These are phyloP conservation scores for Ogataea degrootiae DNA, from an alignment of 805 yeast species.

Conservation along the genomic window DNA sequence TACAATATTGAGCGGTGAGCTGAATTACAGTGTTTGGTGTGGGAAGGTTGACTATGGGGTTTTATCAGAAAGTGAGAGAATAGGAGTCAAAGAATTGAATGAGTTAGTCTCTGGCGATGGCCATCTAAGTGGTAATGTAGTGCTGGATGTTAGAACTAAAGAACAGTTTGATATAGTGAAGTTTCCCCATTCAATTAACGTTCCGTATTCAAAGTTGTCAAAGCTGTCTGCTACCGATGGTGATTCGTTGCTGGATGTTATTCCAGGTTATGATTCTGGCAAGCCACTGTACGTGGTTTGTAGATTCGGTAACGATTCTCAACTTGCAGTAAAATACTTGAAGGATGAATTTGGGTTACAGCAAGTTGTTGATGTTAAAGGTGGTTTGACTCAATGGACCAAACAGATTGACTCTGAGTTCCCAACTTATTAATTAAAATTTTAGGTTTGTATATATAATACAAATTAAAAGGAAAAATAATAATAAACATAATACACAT, in stretches of 20 bases:
- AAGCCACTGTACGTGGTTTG: conserved; percentile 58
- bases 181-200: conserved; percentile 53
- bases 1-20: conserved; percentile 38
- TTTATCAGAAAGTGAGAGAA: conserved; percentile 40
- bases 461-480: background rate
- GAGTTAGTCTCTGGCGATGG: conserved; percentile 9
- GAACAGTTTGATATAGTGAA: conserved; percentile 70
- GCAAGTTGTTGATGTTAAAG: conserved; percentile 61
- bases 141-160: conserved; percentile 75
- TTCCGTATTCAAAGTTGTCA: conserved; percentile 54
- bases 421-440: conserved; percentile 52
- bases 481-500: background rate
- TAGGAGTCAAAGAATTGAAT: conserved; percentile 36
- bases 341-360: conserved; percentile 43
- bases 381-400: conserved; percentile 75
- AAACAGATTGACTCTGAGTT: conserved; percentile 50
- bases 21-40: conserved; percentile 73
- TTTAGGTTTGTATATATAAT: too few species aligned
- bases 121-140: conserved; percentile 20
- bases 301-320: conserved; percentile 89
- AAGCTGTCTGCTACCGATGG: conserved; percentile 17
- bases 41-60: conserved; percentile 51
- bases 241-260: conserved; percentile 3
- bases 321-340: conserved; percentile 59
- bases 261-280: conserved; percentile 7